These are phyloP conservation scores for Pleurotus salmoneostramineus DNA, from an alignment of 768 basidiomycete genomes.

Conservation along the genomic window DNA sequence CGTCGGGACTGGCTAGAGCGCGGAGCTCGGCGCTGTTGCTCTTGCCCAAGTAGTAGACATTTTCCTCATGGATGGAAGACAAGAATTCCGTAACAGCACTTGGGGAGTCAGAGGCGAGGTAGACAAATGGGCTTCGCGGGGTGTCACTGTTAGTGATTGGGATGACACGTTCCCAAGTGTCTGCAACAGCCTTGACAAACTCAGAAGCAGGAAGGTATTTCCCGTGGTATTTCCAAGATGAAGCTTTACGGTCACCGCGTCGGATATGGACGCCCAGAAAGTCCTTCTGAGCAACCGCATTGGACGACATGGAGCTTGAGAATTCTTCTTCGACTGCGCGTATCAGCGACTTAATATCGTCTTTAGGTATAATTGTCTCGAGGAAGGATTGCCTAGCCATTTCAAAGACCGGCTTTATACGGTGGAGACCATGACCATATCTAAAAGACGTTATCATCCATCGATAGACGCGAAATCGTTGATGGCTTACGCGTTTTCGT, in stretches of 20 bases:
- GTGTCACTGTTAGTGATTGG: slow-evolving; percentile 8
- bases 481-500: slow-evolving; percentile 55
- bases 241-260: slow-evolving; percentile 51
- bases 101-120: slow-evolving; percentile 61
- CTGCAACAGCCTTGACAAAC: slow-evolving; percentile 38
- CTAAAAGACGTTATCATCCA: slow-evolving; percentile 24
- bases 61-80: slow-evolving; percentile 28
- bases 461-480: not conserved
- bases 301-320: slow-evolving; percentile 16
- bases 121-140: slow-evolving; percentile 34
- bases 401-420: slow-evolving; percentile 52
- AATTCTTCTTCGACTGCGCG: slow-evolving; percentile 45
- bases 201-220: slow-evolving; percentile 45
- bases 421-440: slow-evolving; percentile 50
- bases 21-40: slow-evolving; percentile 39
- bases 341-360: slow-evolving; percentile 42
- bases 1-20: slow-evolving; percentile 43
- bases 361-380: slow-evolving; percentile 51
- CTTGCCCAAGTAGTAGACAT: slow-evolving; percentile 41
- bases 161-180: slow-evolving; percentile 35
- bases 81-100: slow-evolving; percentile 36
- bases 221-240: slow-evolving; percentile 38
- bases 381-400: slow-evolving; percentile 42
- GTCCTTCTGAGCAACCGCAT: slow-evolving; percentile 6
- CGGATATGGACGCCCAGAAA: slow-evolving; percentile 64